Evolutionary conservation across 371 early-diverging fungal species (phyloP).

Genomic region (Mucor circinelloides): DNA sequence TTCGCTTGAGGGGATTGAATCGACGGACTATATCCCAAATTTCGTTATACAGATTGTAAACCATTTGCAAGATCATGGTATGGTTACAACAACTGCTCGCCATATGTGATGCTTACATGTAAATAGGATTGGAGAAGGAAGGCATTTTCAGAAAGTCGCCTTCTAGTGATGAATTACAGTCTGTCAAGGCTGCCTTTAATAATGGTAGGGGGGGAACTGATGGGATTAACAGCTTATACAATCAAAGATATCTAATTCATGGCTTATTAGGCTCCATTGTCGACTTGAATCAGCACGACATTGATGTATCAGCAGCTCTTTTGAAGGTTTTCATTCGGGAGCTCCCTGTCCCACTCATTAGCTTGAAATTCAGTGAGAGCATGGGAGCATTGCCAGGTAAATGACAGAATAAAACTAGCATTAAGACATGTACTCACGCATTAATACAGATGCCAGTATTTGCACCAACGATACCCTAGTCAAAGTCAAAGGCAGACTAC

Average conservation of each 20-base stretch:
- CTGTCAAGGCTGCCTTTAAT: conserved; percentile 73
- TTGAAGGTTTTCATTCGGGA: conserved; percentile 88
- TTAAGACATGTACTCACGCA: background rate
- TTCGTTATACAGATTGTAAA: conserved; percentile 33
- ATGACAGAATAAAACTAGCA: background rate
- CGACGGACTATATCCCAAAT: conserved; percentile 31
- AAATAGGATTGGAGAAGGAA: conserved; percentile 74
- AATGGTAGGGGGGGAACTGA: conserved; percentile 43
- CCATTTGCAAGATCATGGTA: conserved; percentile 40
- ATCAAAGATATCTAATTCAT: background rate
- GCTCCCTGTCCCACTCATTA: conserved; percentile 76
- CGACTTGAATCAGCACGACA: conserved; percentile 66
- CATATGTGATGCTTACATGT: background rate
- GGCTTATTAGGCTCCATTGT: conserved; percentile 43
- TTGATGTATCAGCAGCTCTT: conserved; percentile 82
- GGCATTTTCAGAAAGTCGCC: conserved; percentile 93
- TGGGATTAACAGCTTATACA: background rate
- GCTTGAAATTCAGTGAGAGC: conserved; percentile 38
- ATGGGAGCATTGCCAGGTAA: conserved; percentile 46
- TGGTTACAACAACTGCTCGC: too few relatives aligned
- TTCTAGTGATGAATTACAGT: conserved; percentile 47
- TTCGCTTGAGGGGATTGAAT: conserved; percentile 17
- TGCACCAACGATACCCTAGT: conserved; percentile 18
- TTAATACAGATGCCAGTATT: conserved; percentile 21
- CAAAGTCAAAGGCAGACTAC: conserved; percentile 26